phyloP scores from a whole-genome alignment of 768 basidiomycete species.

The Mycena vulgaris region DNA sequence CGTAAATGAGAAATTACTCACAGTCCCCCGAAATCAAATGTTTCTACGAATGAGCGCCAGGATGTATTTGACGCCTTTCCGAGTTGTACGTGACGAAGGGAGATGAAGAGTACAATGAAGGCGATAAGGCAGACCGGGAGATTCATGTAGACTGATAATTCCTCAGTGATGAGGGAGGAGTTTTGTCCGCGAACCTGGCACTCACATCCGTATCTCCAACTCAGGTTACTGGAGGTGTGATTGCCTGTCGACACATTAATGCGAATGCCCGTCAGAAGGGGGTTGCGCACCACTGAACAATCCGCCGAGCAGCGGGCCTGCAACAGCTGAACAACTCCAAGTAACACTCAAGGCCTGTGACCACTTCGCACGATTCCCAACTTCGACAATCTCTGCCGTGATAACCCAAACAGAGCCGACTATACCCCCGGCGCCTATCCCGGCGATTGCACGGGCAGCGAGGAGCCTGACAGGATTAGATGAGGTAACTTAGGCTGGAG shows the following conservation, averaged over 20 bases:
- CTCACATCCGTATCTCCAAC: constrained; percentile 93
- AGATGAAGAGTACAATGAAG: constrained; percentile 67
- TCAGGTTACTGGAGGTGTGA: constrained; percentile 55
- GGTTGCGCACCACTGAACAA: constrained; percentile 78
- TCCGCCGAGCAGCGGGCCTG: constrained; percentile 88
- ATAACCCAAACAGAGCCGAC: constrained; percentile 91
- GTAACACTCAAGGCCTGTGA: constrained; percentile 88
- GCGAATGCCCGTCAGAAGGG: constrained; percentile 15
- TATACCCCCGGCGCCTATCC: constrained; percentile 90
- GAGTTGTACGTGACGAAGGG: constrained; percentile 73
- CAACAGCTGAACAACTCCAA: constrained; percentile 89
- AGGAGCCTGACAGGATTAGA: constrained; percentile 44
- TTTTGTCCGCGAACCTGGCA: constrained; percentile 37
- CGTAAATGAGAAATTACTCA: constrained; percentile 56
- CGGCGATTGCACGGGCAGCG: constrained; percentile 63
- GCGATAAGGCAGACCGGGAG: constrained; percentile 80
- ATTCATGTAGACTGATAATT: constrained; percentile 81
- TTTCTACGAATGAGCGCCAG: constrained; percentile 67
- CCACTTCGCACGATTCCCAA: constrained; percentile 82
- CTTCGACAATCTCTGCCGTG: constrained; percentile 86
- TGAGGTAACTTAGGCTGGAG: not conserved
- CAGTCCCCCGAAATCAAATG: constrained; percentile 87
- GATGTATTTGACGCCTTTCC: constrained; percentile 63
- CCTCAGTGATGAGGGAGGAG: constrained; percentile 32
- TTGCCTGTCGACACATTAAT: constrained; percentile 47